These are phyloP conservation scores for Sporothrix mexicana DNA, from an alignment of 2,329 filamentous ascomycete species.

Conservation along the genomic window DNA sequence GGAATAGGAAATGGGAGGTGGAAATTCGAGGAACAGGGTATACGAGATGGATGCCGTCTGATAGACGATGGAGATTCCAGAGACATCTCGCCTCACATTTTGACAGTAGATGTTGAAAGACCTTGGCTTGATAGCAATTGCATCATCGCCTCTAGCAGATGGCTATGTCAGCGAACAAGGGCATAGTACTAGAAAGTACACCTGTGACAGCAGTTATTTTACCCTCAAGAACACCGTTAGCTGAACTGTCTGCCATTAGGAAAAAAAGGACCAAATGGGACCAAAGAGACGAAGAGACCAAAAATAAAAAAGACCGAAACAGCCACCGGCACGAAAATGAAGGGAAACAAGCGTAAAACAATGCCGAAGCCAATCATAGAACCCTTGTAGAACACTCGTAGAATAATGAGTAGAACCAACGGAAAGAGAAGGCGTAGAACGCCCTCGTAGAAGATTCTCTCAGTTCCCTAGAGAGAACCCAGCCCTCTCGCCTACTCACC, in stretches of 20 bases:
- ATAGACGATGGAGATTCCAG: not conserved
- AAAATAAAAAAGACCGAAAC: too few species aligned
- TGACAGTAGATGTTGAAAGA: conserved; percentile 56
- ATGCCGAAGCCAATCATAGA: too few species aligned
- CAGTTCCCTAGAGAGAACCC: not conserved
- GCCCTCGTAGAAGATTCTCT: not conserved
- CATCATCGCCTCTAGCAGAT: conserved; percentile 55
- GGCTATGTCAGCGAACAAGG: conserved; percentile 6
- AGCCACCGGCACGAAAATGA: too few species aligned
- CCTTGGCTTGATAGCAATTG: conserved; percentile 62
- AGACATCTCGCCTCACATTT: conserved; percentile 46
- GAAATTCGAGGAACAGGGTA: too few species aligned
- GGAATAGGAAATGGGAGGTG: too few species aligned
- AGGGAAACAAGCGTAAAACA: not conserved
- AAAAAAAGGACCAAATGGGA: too few species aligned
- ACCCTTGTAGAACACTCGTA: too few species aligned
- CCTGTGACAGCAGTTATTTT: not conserved
- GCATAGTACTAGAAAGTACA: not conserved
- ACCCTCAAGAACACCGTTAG: conserved; percentile 1
- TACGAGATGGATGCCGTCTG: not conserved
- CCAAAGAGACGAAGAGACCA: too few species aligned
- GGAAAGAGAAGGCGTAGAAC: not conserved
- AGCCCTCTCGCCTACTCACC: conserved; percentile 42
- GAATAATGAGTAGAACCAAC: not conserved
- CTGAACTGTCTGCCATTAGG: not conserved